Evolutionary conservation across 83 land plant genomes (phyloP).

Genomic region (Larix sibirica): DNA sequence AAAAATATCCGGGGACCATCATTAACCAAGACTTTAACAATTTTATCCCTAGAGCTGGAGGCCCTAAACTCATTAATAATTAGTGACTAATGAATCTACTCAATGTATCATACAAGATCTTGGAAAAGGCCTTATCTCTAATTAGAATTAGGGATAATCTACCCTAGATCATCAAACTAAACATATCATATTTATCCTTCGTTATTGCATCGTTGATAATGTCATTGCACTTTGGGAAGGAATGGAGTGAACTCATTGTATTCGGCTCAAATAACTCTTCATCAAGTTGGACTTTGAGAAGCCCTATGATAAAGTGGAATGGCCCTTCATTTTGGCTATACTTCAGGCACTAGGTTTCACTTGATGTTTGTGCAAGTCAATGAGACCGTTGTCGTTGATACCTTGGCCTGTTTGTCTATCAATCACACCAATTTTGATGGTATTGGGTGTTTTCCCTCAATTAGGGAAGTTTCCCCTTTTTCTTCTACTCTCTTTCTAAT

Average conservation of each 20-base stretch:
- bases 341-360: background rate
- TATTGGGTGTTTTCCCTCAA: background rate
- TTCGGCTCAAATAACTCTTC: background rate
- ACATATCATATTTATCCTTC: too few species aligned
- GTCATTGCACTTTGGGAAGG: background rate
- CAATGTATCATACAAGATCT: background rate
- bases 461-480: background rate
- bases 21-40: too few species aligned
- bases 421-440: background rate
- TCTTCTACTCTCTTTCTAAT: background rate
- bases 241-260: background rate
- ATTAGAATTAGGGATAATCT: background rate
- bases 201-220: background rate
- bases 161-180: too few species aligned
- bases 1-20: too few species aligned
- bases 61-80: background rate
- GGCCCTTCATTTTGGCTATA: background rate
- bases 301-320: background rate
- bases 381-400: background rate
- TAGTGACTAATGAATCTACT: background rate
- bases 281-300: background rate
- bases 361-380: background rate
- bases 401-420: background rate
- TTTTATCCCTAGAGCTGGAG: background rate
- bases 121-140: background rate